Evolutionary conservation across 805 yeast genomes (phyloP), one percentile per base, ranked within the genome.

Genomic region (Alloascoidea hylecoeti): DNA sequence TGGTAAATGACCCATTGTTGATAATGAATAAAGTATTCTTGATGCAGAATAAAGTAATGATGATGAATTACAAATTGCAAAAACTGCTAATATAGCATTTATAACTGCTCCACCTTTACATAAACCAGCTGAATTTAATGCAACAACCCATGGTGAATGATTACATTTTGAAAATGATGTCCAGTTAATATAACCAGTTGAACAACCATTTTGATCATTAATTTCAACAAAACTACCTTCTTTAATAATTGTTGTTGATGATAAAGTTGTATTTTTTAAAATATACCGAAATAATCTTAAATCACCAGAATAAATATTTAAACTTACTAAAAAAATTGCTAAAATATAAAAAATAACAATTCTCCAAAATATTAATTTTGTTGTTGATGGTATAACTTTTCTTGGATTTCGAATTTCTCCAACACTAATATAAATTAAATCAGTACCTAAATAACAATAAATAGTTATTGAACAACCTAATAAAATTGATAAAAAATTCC

Each of bases 391-490:
- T 14, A 83, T 62, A 0, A 89, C 75, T 43, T 67, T 72, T 45
- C 92, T 63, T 3, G 95, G 94, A 45, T 80, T 77, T 42, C 77
- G 64, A n/a, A 88, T 81, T 53, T 83, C 95, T 53, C 88, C 82
- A 4, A 89, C 85, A 2, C 92, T 89, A 39, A 82, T 72, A 44
- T 82, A 75, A 9, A 84, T 88, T 52, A 78, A 75, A 46, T 83
- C 94, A 1, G 86, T 79, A 0, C 94, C 94, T 36, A 80, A 73
- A 49, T 77, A 83, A 0, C 94, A 80, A 53, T 78, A 83, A 0
- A 84, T 64, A 0, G 86, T 75, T 15, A 76, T 72, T 35, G 75
- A 56, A 5, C 76, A 58, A 1, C 85, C 83, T 1, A 75, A 68
- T 27, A 78, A 40, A 5, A 80, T 53, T 4, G 81, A 72, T 35